These are phyloP conservation scores for Grifola frondosa DNA, from an alignment of 1,284 basidiomycete genomes.

Conservation along the genomic window DNA sequence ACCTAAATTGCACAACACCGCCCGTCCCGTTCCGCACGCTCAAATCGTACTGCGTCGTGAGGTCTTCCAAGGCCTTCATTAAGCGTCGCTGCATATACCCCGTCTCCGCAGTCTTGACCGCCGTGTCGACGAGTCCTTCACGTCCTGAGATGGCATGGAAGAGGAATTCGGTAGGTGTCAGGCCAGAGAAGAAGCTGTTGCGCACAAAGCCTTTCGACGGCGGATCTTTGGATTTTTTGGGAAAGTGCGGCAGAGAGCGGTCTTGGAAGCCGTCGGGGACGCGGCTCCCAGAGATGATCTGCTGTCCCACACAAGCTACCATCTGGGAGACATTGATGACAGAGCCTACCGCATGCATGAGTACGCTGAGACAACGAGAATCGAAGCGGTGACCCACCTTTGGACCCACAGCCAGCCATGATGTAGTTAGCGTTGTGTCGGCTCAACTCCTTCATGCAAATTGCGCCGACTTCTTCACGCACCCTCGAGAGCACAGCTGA, in stretches of 20 bases:
- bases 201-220: constrained; percentile 97
- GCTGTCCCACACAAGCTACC: constrained; percentile 99
- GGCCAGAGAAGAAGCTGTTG: constrained; percentile 93
- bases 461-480: constrained; percentile 92
- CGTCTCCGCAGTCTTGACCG: constrained; percentile 98
- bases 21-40: constrained; percentile 95
- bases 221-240: constrained; percentile 94
- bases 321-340: constrained; percentile 99
- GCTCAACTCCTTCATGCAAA: constrained; percentile 96
- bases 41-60: constrained; percentile 94
- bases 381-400: constrained; percentile 53
- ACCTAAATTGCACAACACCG: constrained; percentile 94
- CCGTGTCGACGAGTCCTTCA: constrained; percentile 97
- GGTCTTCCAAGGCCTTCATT: constrained; percentile 98
- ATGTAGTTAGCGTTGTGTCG: constrained; percentile 94
- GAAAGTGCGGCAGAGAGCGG: constrained; percentile 95
- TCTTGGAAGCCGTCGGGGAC: constrained; percentile 99
- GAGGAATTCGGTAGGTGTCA: constrained; percentile 92
- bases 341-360: constrained; percentile 59
- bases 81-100: constrained; percentile 98
- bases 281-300: constrained; percentile 97
- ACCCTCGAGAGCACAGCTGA: constrained; percentile 92
- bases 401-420: constrained; percentile 99
- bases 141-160: constrained; percentile 99
- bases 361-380: constrained; percentile 2